Percentiles rank a stretch among this genome's conserved stretches.
phyloP scores from a whole-genome alignment of 2,329 filamentous ascomycete species.

The Aspergillus pseudoterreus region DNA sequence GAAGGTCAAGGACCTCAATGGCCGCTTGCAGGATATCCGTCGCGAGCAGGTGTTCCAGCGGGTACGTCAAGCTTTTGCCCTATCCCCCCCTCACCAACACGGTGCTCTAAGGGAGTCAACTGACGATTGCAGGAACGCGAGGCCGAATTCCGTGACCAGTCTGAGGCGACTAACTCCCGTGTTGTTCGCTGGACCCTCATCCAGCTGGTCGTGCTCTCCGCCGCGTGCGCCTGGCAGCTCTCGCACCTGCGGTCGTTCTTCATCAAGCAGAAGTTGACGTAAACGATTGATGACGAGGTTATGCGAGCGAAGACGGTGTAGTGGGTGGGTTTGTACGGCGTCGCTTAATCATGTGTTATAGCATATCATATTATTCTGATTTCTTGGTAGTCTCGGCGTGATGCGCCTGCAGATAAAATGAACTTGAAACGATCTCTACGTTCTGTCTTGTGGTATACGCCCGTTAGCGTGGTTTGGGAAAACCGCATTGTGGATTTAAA shows the following conservation, averaged over 20 bases:
- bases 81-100: background rate
- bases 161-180: constrained; percentile 84
- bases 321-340: background rate
- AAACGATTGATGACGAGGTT: constrained; percentile 26
- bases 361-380: background rate
- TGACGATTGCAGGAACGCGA: constrained; percentile 73
- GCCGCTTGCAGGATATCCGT: constrained; percentile 79
- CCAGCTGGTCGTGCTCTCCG: constrained; percentile 76
- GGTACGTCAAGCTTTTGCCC: constrained; percentile 48
- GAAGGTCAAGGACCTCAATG: constrained; percentile 86
- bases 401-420: background rate
- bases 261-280: constrained; percentile 99
- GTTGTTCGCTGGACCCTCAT: constrained; percentile 93
- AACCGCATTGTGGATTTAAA: background rate
- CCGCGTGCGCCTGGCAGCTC: constrained; percentile 94
- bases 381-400: constrained; percentile 1
- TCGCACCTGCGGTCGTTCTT: constrained; percentile 96
- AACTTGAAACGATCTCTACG: background rate
- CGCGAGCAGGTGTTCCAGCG: constrained; percentile 96
- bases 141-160: constrained; percentile 96
- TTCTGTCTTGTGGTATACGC: background rate
- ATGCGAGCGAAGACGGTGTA: background rate
- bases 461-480: background rate
- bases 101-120: background rate
- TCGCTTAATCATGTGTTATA: background rate